Evolutionary conservation across 805 yeast genomes (phyloP).

Genomic region (Diddensiella caesifluorescens): DNA sequence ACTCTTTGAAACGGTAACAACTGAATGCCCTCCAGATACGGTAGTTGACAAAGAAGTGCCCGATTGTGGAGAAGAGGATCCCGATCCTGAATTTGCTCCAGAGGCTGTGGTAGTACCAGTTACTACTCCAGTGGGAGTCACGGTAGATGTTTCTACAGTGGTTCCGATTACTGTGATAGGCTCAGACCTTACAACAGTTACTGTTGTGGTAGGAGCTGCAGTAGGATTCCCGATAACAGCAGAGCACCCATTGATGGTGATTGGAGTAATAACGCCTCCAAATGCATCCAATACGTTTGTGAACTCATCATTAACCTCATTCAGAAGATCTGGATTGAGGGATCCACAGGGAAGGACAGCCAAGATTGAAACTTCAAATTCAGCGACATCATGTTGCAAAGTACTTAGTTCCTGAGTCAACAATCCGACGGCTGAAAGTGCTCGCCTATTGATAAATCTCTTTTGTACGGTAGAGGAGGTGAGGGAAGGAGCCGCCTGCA

Average conservation of each 20-base stretch:
- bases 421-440: no score
- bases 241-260: constrained; percentile 1
- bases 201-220: constrained; percentile 5
- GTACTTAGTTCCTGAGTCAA: not conserved
- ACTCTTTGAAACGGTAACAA: not conserved
- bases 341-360: not conserved
- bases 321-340: constrained; percentile 1
- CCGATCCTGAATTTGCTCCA: no score
- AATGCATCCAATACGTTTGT: not conserved
- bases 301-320: constrained; percentile 1
- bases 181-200: no score
- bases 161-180: no score
- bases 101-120: not conserved
- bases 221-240: not conserved
- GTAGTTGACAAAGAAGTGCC: no score
- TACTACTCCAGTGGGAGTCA: not conserved
- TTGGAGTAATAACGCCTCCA: constrained; percentile 1
- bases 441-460: not conserved
- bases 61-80: no score
- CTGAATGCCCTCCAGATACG: not conserved
- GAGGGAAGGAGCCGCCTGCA: not conserved
- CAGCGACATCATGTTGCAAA: not conserved
- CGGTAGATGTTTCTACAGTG: no score
- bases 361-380: not conserved
- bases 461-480: not conserved